phyloP scores from a whole-genome alignment of 495 filamentous ascomycete species.

The Podospora didyma region DNA sequence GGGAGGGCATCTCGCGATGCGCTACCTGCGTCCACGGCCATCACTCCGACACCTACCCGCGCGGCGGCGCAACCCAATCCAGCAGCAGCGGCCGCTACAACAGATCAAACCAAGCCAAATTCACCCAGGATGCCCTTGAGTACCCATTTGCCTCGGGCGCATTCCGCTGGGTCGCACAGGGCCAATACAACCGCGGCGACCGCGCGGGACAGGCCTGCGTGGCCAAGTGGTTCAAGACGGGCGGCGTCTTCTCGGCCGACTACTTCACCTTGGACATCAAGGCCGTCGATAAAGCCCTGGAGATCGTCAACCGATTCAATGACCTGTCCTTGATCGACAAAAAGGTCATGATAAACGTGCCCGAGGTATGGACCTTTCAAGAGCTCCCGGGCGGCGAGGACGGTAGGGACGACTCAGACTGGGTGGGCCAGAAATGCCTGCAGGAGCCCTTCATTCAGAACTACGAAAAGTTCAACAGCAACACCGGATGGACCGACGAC shows the following conservation, averaged over 20 bases:
- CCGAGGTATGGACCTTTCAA: too few species aligned
- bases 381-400: too few species aligned
- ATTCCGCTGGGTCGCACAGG: conserved; percentile 32
- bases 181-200: neutral
- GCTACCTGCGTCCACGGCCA: conserved; percentile 21
- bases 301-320: conserved; percentile 27
- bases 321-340: conserved; percentile 23
- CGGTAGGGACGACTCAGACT: too few species aligned
- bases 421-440: conserved; percentile 17
- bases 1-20: conserved; percentile 23
- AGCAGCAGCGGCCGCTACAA: conserved; percentile 29
- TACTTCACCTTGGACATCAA: conserved; percentile 20
- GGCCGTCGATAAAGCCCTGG: too few species aligned
- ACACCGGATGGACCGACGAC: conserved; percentile 29
- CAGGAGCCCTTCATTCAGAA: conserved; percentile 36
- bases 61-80: neutral
- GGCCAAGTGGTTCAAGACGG: conserved; percentile 34
- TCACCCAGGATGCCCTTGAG: neutral
- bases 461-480: conserved; percentile 43
- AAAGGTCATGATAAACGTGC: conserved; percentile 34
- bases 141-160: conserved; percentile 27
- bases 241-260: conserved; percentile 6
- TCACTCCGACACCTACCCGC: too few species aligned
- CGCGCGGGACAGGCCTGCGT: too few species aligned
- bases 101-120: neutral